These are phyloP conservation scores for Blastocystis sp. DNA, from an alignment of 352 stramenopile species.

Conservation along the genomic window DNA sequence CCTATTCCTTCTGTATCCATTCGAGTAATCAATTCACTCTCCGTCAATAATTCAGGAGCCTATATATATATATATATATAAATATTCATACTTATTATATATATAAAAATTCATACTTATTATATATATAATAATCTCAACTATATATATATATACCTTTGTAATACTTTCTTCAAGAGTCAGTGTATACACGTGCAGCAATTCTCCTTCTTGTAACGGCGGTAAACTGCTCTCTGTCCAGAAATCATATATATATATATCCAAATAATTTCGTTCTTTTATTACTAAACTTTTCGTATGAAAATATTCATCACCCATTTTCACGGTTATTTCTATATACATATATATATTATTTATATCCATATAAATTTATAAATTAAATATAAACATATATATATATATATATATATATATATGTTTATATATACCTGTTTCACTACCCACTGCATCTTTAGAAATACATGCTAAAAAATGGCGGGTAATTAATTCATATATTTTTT, in stretches of 20 bases:
- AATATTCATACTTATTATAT: background rate
- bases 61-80: conserved; percentile 50
- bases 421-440: conserved; percentile 3
- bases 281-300: conserved; percentile 65
- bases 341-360: no score
- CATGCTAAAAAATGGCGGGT: conserved; percentile 90
- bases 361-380: no score
- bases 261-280: conserved; percentile 69
- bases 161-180: conserved; percentile 14
- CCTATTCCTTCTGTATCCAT: conserved; percentile 81
- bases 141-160: background rate
- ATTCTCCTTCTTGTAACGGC: background rate
- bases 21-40: conserved; percentile 69
- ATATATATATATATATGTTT: background rate
- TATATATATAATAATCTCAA: background rate
- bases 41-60: conserved; percentile 63
- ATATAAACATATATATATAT: no score
- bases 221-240: conserved; percentile 62
- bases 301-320: conserved; percentile 59
- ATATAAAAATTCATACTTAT: background rate
- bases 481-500: conserved; percentile 87
- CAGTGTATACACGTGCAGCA: conserved; percentile 20
- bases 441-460: conserved; percentile 67
- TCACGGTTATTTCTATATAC: conserved; percentile 35
- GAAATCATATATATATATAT: conserved; percentile 78